Evolutionary conservation across 371 early-diverging fungal genomes (phyloP), one percentile per base, ranked within the genome.

Genomic region (Catenaria anguillulae): DNA sequence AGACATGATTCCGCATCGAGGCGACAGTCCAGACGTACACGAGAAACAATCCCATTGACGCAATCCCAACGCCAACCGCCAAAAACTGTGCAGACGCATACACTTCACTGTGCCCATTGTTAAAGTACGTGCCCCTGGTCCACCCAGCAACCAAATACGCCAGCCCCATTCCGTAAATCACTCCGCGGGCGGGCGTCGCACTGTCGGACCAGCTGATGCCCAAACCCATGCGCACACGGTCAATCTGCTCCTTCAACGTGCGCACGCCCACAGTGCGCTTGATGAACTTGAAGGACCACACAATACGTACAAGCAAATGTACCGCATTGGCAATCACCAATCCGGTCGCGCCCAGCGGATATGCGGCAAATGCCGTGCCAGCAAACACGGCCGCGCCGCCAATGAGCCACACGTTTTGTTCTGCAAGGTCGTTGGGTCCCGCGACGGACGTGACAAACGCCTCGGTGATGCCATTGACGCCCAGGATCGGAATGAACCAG

Each of bases 381-480:
- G 85, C 79, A 67, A 91, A 94, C 13, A 79, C 77, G 0, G 70
- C 75, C 26, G 91, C 88, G 68, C 90, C 89, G 0, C 65, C 70
- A 19, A 84, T 72, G 89, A 94, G 87, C 73, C 79, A 84, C 37
- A 74, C 68, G 62, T 83, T 89, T 40, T 88, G 75, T 29, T 65
- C 58, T 12, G 70, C 60, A 24, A 97, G 68, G 55, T 84, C 83
- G 2, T 67, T 64, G 50, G 78, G 73, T 8, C 79, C 73, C 0
- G 87, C 93, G 2, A 90, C 87, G 3, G 89, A 87, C 63, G 91
- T 92, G 23, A 93, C 82, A 67, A 92, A 95, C 0, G 88, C 90
- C 71, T 97, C 97, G 0, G 90, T 84, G 55, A 96, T 84, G 0
- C 97, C 97, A 67, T 97, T 97, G 55, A 93, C 64, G 21, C 92